Evolutionary conservation across 148 eudicot genomes (phyloP).

Genomic region (Heliosperma pusillum): DNA sequence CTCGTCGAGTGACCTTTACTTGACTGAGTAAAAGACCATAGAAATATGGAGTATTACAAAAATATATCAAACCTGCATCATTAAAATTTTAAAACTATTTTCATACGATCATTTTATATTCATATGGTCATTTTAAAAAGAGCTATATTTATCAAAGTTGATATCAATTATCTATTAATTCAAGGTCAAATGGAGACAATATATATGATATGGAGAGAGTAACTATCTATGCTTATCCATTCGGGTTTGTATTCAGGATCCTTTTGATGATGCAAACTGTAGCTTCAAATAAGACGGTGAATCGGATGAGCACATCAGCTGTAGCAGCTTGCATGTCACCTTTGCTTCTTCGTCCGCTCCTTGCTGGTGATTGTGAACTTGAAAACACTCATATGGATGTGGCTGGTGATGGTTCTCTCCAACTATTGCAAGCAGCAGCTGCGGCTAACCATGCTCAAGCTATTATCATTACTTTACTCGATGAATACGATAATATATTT

Average conservation of each 20-base stretch:
- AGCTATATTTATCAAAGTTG: too few species aligned
- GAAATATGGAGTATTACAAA: too few species aligned
- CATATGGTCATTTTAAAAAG: too few species aligned
- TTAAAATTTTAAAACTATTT: too few species aligned
- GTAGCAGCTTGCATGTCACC: constrained; percentile 99
- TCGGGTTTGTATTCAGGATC: constrained; percentile 47
- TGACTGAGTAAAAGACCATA: too few species aligned
- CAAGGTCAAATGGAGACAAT: too few species aligned
- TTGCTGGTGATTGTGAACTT: constrained; percentile 91
- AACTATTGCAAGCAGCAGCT: constrained; percentile 98
- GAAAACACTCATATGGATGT: constrained; percentile 69
- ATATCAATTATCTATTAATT: too few species aligned
- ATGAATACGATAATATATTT: constrained; percentile 89
- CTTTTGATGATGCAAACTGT: constrained; percentile 85
- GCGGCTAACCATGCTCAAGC: constrained; percentile 99
- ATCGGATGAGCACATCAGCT: constrained; percentile 88
- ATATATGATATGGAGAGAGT: not conserved
- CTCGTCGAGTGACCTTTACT: too few species aligned
- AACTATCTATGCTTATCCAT: not conserved
- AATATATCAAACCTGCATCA: too few species aligned
- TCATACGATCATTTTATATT: too few species aligned
- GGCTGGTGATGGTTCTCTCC: constrained; percentile 87
- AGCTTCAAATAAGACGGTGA: constrained; percentile 60
- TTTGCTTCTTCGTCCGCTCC: constrained; percentile 88
- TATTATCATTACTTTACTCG: constrained; percentile 73